These are phyloP conservation scores for Leptographium flavum DNA, from an alignment of 2,329 filamentous ascomycete species.

Conservation along the genomic window DNA sequence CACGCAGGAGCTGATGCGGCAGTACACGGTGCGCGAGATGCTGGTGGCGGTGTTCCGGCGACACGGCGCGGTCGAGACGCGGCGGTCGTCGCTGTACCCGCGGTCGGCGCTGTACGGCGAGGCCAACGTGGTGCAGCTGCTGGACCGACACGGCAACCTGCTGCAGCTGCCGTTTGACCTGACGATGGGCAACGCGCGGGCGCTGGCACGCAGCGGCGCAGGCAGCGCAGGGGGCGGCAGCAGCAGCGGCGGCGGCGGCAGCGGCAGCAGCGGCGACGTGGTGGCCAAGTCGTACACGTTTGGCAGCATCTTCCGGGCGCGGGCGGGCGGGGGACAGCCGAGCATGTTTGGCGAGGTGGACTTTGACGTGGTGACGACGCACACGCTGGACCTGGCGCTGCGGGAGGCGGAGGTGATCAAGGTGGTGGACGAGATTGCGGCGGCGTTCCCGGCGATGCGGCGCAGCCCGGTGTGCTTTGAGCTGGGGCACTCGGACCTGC, in stretches of 20 bases:
- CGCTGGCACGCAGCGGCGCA: slow-evolving; percentile 57
- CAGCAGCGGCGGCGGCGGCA: no score
- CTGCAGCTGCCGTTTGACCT: slow-evolving; percentile 91
- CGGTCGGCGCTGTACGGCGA: slow-evolving; percentile 63
- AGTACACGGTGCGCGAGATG: slow-evolving; percentile 58
- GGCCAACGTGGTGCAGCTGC: slow-evolving; percentile 59
- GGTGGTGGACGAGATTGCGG: slow-evolving; percentile 80
- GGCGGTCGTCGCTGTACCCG: slow-evolving; percentile 65
- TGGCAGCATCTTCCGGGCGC: slow-evolving; percentile 74
- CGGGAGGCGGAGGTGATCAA: slow-evolving; percentile 93
- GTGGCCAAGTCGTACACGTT: slow-evolving; percentile 74
- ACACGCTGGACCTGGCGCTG: slow-evolving; percentile 66
- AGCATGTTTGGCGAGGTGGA: slow-evolving; percentile 77
- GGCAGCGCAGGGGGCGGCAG: no score
- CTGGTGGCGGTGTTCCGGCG: slow-evolving; percentile 68
- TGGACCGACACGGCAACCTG: slow-evolving; percentile 75
- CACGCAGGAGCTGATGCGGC: slow-evolving; percentile 47
- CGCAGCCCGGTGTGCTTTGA: slow-evolving; percentile 72
- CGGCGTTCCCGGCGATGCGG: slow-evolving; percentile 62
- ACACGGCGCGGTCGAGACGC: slow-evolving; percentile 76
- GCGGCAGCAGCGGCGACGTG: no score
- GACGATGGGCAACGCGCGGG: slow-evolving; percentile 75
- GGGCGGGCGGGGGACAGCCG: slow-evolving; percentile 65
- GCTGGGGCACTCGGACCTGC: slow-evolving; percentile 73
- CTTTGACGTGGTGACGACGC: slow-evolving; percentile 85